phyloP scores from a whole-genome alignment of 331 rosid genomes.

The Ulmus americana region DNA sequence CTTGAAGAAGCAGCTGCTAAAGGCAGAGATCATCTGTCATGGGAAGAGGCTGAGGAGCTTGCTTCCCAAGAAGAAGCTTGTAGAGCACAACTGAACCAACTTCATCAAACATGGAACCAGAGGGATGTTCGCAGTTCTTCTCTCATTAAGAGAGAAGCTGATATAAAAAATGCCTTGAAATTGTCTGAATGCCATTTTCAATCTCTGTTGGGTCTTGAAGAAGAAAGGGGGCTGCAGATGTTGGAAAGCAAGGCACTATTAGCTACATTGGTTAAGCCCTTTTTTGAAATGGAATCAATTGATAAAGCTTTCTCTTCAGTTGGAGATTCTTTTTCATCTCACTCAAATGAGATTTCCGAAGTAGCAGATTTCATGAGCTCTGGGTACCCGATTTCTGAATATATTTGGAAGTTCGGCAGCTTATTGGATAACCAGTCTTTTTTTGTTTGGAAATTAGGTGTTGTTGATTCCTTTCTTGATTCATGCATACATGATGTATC shows the following conservation, averaged over 20 bases:
- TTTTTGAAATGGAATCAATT: slow-evolving; percentile 62
- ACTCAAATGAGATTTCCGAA: slow-evolving; percentile 40
- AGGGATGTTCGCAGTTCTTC: slow-evolving; percentile 62
- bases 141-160: slow-evolving; percentile 77
- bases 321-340: slow-evolving; percentile 41
- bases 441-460: slow-evolving; percentile 81
- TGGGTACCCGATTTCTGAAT: slow-evolving; percentile 69
- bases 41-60: slow-evolving; percentile 99
- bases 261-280: slow-evolving; percentile 65
- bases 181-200: slow-evolving; percentile 62
- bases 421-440: slow-evolving; percentile 59
- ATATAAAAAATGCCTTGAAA: slow-evolving; percentile 62
- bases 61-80: slow-evolving; percentile 97
- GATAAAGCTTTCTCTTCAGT: slow-evolving; percentile 51
- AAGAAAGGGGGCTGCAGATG: slow-evolving; percentile 47
- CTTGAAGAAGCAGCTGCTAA: slow-evolving; percentile 90
- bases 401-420: slow-evolving; percentile 73
- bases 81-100: slow-evolving; percentile 81
- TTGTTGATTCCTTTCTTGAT: slow-evolving; percentile 82
- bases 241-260: slow-evolving; percentile 53
- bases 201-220: slow-evolving; percentile 46
- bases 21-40: slow-evolving; percentile 92
- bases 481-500: slow-evolving; percentile 79
- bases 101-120: slow-evolving; percentile 87
- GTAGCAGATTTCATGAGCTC: slow-evolving; percentile 60